Percentiles rank a stretch among this genome's conserved stretches.
Evolutionary conservation across 1,284 basidiomycete genomes (phyloP).

Genomic region (Trametes hirsuta): DNA sequence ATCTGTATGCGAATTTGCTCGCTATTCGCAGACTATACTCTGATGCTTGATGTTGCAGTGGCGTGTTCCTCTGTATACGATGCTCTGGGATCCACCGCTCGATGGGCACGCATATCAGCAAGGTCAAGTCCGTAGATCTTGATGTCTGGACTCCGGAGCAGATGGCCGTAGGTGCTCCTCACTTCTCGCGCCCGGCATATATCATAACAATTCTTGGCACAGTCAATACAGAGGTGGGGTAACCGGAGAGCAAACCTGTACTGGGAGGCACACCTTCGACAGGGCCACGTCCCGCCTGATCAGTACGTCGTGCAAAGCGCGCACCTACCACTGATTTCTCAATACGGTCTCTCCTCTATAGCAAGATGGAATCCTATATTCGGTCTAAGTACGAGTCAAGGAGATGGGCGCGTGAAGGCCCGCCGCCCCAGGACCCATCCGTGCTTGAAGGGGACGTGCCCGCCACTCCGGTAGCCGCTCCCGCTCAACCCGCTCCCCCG

Average conservation of each 20-base stretch:
- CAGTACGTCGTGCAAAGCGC: constrained; percentile 64
- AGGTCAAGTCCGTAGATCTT: constrained; percentile 96
- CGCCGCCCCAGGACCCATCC: constrained; percentile 82
- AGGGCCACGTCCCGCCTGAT: constrained; percentile 92
- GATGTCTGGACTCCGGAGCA: constrained; percentile 99
- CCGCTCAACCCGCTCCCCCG: constrained; percentile 36
- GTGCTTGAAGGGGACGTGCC: constrained; percentile 62
- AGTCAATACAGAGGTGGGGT: constrained; percentile 94
- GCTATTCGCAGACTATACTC: not conserved
- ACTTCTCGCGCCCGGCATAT: not conserved
- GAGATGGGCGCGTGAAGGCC: constrained; percentile 92
- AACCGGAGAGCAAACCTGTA: constrained; percentile 92
- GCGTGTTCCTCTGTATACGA: constrained; percentile 93
- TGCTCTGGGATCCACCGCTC: constrained; percentile 98
- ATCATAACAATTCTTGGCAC: not conserved
- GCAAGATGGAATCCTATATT: constrained; percentile 98
- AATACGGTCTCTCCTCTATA: constrained; percentile 36
- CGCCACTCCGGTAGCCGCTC: constrained; percentile 26
- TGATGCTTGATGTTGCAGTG: constrained; percentile 48
- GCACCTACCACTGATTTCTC: not conserved
- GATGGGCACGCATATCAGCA: constrained; percentile 98
- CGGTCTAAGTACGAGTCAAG: constrained; percentile 95
- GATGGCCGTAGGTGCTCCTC: constrained; percentile 73
- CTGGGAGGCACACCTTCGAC: constrained; percentile 96
- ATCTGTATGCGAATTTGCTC: constrained; percentile 63